These are phyloP conservation scores for Amylostereum areolatum DNA, from an alignment of 1,284 basidiomycete genomes.

Conservation along the genomic window DNA sequence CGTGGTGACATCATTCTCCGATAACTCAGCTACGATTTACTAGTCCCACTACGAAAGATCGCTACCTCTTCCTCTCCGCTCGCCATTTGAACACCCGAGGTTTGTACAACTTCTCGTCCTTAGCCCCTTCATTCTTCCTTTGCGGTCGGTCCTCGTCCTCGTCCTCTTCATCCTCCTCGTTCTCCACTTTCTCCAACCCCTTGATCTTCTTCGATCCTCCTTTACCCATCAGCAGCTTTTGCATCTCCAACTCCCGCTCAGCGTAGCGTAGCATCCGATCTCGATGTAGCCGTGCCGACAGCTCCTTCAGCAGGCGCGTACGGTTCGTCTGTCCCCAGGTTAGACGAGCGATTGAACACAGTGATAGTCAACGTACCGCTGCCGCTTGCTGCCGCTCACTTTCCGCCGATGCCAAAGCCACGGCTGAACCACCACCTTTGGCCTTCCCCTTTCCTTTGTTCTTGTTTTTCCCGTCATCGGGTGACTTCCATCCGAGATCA, in stretches of 20 bases:
- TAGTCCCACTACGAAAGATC: constrained; percentile 1
- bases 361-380: constrained; percentile 12
- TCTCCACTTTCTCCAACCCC: constrained; percentile 31
- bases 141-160: constrained; percentile 25
- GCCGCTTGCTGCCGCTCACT: constrained; percentile 27
- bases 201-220: constrained; percentile 66
- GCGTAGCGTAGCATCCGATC: constrained; percentile 74
- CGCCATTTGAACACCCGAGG: constrained; percentile 78
- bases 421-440: constrained; percentile 16
- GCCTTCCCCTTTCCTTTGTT: constrained; percentile 13
- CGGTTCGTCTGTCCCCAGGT: constrained; percentile 57
- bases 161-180: constrained; percentile 24
- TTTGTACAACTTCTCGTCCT: constrained; percentile 61
- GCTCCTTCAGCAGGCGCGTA: constrained; percentile 61
- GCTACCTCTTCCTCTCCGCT: constrained; percentile 58
- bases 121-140: constrained; percentile 28
- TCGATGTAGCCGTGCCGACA: constrained; percentile 71
- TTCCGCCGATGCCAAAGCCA: constrained; percentile 11
- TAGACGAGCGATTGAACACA: not conserved
- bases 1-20: not conserved
- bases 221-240: constrained; percentile 77
- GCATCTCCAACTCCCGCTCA: constrained; percentile 78
- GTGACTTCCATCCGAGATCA: constrained; percentile 62
- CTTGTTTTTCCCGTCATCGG: constrained; percentile 27
- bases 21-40: not conserved